Base-by-base conservation (phyloP, 768 basidiomycete genomes). In the Kwoniella botswanensis region DNA sequence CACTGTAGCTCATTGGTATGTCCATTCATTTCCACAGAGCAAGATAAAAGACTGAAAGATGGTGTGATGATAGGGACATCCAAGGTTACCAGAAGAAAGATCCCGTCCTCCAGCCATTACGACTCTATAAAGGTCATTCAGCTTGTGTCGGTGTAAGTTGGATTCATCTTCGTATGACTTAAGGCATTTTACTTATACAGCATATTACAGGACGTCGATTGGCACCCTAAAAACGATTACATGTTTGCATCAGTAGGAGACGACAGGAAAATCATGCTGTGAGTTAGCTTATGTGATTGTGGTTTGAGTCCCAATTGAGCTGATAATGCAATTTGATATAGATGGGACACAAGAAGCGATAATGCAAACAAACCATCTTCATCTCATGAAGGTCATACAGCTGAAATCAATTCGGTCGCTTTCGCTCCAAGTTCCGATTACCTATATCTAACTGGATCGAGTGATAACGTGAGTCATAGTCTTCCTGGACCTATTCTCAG, bases 211-310 rank as follows among this genome's bases (percentile, higher is more conserved):
- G 97, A 99, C 80, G 95, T 99, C 5, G 94, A 97, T 76, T 99
- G 97, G 97, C 91, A 96, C 83, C 86, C 90, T 1, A 88, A 87
- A 4, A 86, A 91, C 77, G 93, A 93, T 70, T 89, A 90, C 77
- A 85, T 94, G 60, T 93, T 98, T 76, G 94, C 91, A 2, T 98
- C 95, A 74, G 97, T 96, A 42, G 94, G 95, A 21, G 97, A 99
- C 72, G 97, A 99, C 82, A 92, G 91, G 82, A 89, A 92, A 87
- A 88, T 99, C 63, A 90, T 97, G 87, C 87, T 98, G 94, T 98
- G 79, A 61, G 93, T 85, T 3, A 41, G 46, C 43, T 17, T 4
- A 26, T 66, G 17, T 41, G 9, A 18, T 29, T 4, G n/a, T 15
- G 22, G 44, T 57, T 3, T 43, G 12, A 41, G 26, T 4, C 26